A percentile compares a stretch with the other conserved stretches of the same genome.
These are phyloP conservation scores for Lipomyces chichibuensis DNA, from an alignment of 805 yeast species.

Conservation along the genomic window DNA sequence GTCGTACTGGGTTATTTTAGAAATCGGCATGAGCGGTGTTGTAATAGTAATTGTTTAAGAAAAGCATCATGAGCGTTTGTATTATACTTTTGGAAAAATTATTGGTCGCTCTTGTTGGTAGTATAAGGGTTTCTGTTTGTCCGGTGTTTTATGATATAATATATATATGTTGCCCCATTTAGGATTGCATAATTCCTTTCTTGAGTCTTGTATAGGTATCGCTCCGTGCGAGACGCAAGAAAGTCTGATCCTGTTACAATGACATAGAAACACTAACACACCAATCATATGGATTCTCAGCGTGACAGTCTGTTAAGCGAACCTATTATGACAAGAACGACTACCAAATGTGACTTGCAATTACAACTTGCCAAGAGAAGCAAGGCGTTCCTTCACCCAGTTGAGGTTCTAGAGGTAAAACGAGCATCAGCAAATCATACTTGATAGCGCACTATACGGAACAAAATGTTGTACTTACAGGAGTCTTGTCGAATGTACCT, in stretches of 20 bases:
- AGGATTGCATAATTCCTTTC: background rate
- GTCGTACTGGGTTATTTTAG: background rate
- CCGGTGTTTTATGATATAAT: background rate
- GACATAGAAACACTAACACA: no score
- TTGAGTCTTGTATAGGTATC: no score
- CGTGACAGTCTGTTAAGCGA: no score
- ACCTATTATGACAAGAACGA: background rate
- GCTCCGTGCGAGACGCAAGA: no score
- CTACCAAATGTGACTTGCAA: background rate
- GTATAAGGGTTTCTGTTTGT: background rate
- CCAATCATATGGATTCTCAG: no score
- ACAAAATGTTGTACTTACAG: conserved; percentile 3
- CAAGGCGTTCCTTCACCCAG: background rate
- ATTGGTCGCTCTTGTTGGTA: background rate
- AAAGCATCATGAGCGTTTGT: background rate
- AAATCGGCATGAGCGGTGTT: background rate
- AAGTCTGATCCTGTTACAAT: no score
- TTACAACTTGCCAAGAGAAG: background rate
- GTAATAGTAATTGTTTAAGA: background rate
- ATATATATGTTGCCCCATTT: background rate
- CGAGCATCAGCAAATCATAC: background rate
- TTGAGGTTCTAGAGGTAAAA: background rate
- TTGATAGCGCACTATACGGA: background rate
- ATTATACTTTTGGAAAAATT: background rate
- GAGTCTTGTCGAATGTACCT: conserved; percentile 32